Conservation (phyloP, 768 basidiomycete genomes). For the Paxillus rubicundulus region DNA sequence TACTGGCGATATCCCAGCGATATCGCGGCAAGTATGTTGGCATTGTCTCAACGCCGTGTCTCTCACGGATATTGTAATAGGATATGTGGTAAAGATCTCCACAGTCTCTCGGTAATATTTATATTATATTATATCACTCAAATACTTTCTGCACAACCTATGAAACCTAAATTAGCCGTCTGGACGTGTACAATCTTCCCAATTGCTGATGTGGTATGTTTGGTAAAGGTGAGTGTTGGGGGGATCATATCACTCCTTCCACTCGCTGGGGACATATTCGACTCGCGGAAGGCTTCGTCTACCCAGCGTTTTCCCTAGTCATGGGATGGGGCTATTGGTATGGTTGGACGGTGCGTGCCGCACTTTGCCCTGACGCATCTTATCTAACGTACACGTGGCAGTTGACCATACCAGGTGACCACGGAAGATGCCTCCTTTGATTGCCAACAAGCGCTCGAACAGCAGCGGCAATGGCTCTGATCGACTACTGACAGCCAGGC, state of each 20-base stretch:
- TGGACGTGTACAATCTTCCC: not conserved
- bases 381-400: not conserved
- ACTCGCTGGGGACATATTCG: slow-evolving; percentile 40
- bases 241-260: slow-evolving; percentile 43
- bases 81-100: too few relatives aligned
- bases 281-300: slow-evolving; percentile 41
- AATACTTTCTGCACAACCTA: too few relatives aligned
- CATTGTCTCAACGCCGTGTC: too few relatives aligned
- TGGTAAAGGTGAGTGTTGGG: slow-evolving; percentile 26
- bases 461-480: slow-evolving; percentile 45
- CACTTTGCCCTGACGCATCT: slow-evolving; percentile 5
- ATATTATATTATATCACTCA: too few relatives aligned
- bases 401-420: slow-evolving; percentile 1
- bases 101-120: too few relatives aligned
- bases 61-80: too few relatives aligned
- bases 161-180: too few relatives aligned
- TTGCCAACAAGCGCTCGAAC: not conserved
- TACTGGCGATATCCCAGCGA: too few relatives aligned
- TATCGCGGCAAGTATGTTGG: too few relatives aligned
- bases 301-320: slow-evolving; percentile 38
- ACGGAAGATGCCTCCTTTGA: not conserved
- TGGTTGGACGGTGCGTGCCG: slow-evolving; percentile 25
- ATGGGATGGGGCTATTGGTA: slow-evolving; percentile 37
- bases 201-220: not conserved
- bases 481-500: slow-evolving; percentile 39